Conservation (phyloP, 345 rosid genomes). For the Syzygium aqueum region DNA sequence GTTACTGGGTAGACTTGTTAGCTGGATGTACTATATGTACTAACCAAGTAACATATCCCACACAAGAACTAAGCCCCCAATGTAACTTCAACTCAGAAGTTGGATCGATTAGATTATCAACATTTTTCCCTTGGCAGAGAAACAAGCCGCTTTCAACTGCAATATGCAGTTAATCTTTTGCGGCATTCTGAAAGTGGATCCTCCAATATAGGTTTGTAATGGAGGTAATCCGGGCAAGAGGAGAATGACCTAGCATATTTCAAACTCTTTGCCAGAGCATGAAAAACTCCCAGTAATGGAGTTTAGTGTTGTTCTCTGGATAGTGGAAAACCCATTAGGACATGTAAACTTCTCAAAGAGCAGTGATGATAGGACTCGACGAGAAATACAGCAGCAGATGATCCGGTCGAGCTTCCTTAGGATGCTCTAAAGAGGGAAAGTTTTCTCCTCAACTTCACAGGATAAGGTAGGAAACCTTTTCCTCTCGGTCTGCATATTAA, state of each 20-base stretch:
- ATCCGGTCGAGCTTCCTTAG: not conserved
- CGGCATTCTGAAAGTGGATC: not conserved
- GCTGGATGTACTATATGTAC: not conserved
- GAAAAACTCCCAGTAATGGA: not conserved
- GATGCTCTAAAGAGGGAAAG: not conserved
- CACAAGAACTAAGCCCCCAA: not conserved
- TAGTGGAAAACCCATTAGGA: not conserved
- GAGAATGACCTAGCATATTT: not conserved
- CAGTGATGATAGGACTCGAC: not conserved
- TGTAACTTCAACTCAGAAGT: not conserved
- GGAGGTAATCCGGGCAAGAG: not conserved
- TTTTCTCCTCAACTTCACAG: not conserved
- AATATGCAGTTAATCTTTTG: not conserved
- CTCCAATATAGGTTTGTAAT: not conserved
- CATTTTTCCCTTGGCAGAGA: not conserved
- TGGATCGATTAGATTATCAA: not conserved
- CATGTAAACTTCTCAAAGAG: not conserved
- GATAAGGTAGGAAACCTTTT: not conserved
- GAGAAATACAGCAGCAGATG: not conserved
- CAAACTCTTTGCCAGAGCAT: not conserved
- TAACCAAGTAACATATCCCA: not conserved
- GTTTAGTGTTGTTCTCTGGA: not conserved
- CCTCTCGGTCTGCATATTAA: not conserved
- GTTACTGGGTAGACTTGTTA: not conserved
- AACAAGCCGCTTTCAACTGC: not conserved